These are phyloP conservation scores for Aspergillus costaricaensis DNA, from an alignment of 2,329 filamentous ascomycete species.

Conservation along the genomic window DNA sequence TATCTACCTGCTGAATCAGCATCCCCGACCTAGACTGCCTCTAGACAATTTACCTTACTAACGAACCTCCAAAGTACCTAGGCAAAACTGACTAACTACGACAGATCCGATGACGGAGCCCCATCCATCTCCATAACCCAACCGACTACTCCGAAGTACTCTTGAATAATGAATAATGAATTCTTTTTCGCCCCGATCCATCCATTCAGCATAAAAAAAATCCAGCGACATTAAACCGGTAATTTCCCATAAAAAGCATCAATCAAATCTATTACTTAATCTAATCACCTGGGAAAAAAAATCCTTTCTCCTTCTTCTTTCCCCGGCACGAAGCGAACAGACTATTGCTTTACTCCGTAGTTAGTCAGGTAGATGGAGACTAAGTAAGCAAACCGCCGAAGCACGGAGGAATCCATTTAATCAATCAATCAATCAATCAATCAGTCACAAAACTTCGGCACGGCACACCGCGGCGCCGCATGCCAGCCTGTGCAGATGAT, in stretches of 20 bases:
- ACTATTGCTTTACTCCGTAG: too few relatives aligned
- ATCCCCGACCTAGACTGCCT: slow-evolving; percentile 13
- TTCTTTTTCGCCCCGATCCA: neutral
- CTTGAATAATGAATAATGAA: neutral
- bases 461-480: too few relatives aligned
- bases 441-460: too few relatives aligned
- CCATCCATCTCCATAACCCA: neutral
- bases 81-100: slow-evolving; percentile 9
- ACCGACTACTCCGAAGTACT: neutral
- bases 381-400: slow-evolving; percentile 20
- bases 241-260: neutral
- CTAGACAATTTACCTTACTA: neutral
- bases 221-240: too few relatives aligned
- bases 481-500: too few relatives aligned
- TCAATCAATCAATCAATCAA: too few relatives aligned
- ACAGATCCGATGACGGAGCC: slow-evolving; percentile 27
- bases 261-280: neutral
- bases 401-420: slow-evolving; percentile 20
- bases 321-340: neutral
- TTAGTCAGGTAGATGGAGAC: too few relatives aligned
- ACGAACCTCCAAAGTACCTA: neutral
- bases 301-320: too few relatives aligned
- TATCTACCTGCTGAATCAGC: slow-evolving; percentile 17
- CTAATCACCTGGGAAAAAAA: neutral
- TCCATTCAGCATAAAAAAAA: neutral